Evolutionary conservation across 164 flowering plant genomes (phyloP), one percentile per base, ranked within the genome.

Genomic region (Houttuynia cordata): DNA sequence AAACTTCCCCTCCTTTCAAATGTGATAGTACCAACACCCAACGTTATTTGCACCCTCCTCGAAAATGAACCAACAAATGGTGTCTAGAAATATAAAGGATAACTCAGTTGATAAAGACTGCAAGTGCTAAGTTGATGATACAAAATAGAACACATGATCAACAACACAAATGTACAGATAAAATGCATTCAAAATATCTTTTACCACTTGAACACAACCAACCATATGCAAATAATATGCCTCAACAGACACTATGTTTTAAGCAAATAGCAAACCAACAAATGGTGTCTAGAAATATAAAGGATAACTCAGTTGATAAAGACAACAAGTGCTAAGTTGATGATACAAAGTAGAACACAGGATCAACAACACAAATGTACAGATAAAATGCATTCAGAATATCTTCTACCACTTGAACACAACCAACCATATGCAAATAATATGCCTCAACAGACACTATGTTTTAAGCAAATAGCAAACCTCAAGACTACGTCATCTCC

Each of bases 41-140:
- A 64, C 56, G 63, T 66, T 39, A 53, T 57, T 34, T 66, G 77
- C 64, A 68, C 64, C 58, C 53, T 56, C 64, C 75, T 59, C 22
- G 79, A 70, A 75, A 76, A 68, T 58, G 81, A 71, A 71, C 80
- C 80, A 50, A 71, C 42, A 72, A 72, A 78, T 40, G 49, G 49
- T 17, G 49, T 45, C 49, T 45, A 45, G 49, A 10, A 45, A 45
- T 12, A 45, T 45, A 45, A 45, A 45, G 49, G 17, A 45, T 12
- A 45, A 45, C 49, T 45, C 17, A 45, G 49, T 45, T 10, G 13
- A 45, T 45, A 45, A 12, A 45, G 17, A 45, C 1, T 8, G 13
- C 14, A 7, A 45, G 17, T 45, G 49, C 14, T 17, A 12, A 41
- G 10, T 13, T 0, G 8, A 41, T 8, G 45, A 9, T 8, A 41